Evolutionary conservation across 192 early-diverging fungal species (phyloP).

Genomic region (Coemansia brasiliensis): DNA sequence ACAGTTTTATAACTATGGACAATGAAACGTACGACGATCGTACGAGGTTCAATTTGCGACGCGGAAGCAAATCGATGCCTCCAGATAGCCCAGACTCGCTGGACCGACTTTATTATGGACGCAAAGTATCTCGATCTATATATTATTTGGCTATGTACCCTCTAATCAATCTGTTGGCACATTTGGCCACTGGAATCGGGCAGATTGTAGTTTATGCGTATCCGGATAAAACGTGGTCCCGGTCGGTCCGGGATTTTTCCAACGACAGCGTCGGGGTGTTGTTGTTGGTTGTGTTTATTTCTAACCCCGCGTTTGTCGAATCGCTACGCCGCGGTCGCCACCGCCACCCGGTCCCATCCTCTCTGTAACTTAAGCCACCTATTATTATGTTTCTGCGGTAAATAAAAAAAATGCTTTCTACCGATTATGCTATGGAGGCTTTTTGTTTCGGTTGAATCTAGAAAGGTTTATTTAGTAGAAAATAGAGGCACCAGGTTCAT

Average conservation of each 20-base stretch:
- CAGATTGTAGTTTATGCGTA: constrained; percentile 54
- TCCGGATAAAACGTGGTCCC: constrained; percentile 40
- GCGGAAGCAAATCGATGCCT: not conserved
- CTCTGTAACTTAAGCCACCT: not conserved
- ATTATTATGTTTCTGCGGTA: too few relatives aligned
- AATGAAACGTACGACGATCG: not conserved
- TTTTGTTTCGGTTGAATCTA: not conserved
- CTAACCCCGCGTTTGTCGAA: constrained; percentile 55
- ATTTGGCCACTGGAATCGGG: constrained; percentile 44
- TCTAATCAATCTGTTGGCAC: constrained; percentile 47
- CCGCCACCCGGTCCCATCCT: constrained; percentile 5
- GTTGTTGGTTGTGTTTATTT: constrained; percentile 49
- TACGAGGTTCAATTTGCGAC: not conserved
- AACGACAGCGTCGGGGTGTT: constrained; percentile 55
- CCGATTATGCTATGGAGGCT: not conserved
- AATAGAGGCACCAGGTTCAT: constrained; percentile 26
- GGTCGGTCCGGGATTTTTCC: constrained; percentile 47
- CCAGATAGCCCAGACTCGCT: constrained; percentile 46
- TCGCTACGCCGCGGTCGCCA: constrained; percentile 27
- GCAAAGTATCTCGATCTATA: constrained; percentile 53
- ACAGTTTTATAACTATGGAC: constrained; percentile 20
- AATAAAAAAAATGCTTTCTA: constrained; percentile 11
- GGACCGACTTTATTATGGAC: constrained; percentile 53
- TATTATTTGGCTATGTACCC: constrained; percentile 55
- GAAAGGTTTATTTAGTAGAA: not conserved